phyloP scores from a whole-genome alignment of 106 monocot genomes.

The Dendrobium officinale region DNA sequence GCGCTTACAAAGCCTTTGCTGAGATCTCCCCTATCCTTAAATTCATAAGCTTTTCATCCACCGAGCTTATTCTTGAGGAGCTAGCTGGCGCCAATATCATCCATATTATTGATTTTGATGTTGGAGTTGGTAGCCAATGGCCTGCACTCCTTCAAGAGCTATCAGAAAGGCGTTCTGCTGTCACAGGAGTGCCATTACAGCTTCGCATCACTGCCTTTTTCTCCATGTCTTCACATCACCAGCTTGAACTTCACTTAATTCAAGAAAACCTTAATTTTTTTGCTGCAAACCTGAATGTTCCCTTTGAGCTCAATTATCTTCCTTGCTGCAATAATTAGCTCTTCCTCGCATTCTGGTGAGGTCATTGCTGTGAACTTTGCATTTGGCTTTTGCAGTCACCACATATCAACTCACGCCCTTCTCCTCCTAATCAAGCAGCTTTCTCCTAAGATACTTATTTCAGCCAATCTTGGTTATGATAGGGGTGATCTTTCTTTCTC shows the following conservation, averaged over 20 bases:
- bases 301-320: constrained; percentile 66
- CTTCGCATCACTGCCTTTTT: constrained; percentile 75
- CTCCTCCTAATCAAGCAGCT: constrained; percentile 71
- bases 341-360: constrained; percentile 19
- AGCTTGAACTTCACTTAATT: constrained; percentile 66
- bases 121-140: constrained; percentile 87
- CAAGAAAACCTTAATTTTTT: constrained; percentile 75
- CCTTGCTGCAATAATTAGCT: constrained; percentile 16
- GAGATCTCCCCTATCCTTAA: constrained; percentile 78
- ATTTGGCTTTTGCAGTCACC: constrained; percentile 17
- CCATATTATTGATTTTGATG: constrained; percentile 84
- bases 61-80: constrained; percentile 77
- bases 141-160: constrained; percentile 87
- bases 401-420: constrained; percentile 24
- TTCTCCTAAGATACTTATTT: constrained; percentile 64
- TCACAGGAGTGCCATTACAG: constrained; percentile 13
- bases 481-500: constrained; percentile 62
- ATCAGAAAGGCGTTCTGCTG: constrained; percentile 38
- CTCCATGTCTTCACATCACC: constrained; percentile 43
- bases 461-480: constrained; percentile 59
- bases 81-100: constrained; percentile 38
- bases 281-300: constrained; percentile 53
- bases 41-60: constrained; percentile 79
- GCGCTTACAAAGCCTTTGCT: constrained; percentile 72
- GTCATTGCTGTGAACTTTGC: constrained; percentile 80